phyloP scores from a whole-genome alignment of 2,329 filamentous ascomycete species.

The Tolypocladium amazonense region DNA sequence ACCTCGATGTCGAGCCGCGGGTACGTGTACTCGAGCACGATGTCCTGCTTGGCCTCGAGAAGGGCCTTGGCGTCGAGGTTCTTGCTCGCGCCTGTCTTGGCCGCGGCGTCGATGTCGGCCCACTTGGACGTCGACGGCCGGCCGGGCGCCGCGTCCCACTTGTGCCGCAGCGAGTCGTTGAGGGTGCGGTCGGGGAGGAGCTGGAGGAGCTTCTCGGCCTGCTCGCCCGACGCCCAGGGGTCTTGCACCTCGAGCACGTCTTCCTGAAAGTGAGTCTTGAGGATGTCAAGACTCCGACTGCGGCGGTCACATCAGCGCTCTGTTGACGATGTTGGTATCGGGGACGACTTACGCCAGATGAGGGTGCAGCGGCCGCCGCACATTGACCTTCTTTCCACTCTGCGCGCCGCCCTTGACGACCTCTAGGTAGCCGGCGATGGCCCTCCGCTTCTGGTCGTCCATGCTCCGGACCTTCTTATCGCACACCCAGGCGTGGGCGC shows the following conservation, averaged over 20 bases:
- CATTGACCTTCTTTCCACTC: slow-evolving; percentile 76
- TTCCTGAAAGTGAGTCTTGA: slow-evolving; percentile 73
- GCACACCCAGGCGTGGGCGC: slow-evolving; percentile 96
- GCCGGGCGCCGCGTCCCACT: slow-evolving; percentile 78
- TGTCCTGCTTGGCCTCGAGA: slow-evolving; percentile 85
- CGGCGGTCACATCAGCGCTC: slow-evolving; percentile 6
- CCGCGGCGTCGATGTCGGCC: slow-evolving; percentile 83
- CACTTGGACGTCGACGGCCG: slow-evolving; percentile 75
- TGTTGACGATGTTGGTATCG: not conserved
- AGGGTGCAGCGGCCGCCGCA: slow-evolving; percentile 78
- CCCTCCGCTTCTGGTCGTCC: slow-evolving; percentile 75
- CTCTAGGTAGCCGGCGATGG: slow-evolving; percentile 83
- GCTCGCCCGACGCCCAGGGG: slow-evolving; percentile 63
- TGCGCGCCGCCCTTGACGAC: slow-evolving; percentile 79
- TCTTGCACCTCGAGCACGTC: slow-evolving; percentile 80
- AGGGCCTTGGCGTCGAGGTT: slow-evolving; percentile 64
- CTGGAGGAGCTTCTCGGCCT: slow-evolving; percentile 68
- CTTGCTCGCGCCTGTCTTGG: slow-evolving; percentile 63
- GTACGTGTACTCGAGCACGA: slow-evolving; percentile 96
- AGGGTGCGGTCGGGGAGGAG: slow-evolving; percentile 74
- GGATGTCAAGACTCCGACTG: slow-evolving; percentile 72
- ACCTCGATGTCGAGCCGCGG: slow-evolving; percentile 94
- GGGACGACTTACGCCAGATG: slow-evolving; percentile 57
- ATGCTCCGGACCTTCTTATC: slow-evolving; percentile 76
- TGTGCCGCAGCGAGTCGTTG: slow-evolving; percentile 69